Evolutionary conservation across 2,329 filamentous ascomycete genomes (phyloP).

Genomic region (Penicillium sp.): DNA sequence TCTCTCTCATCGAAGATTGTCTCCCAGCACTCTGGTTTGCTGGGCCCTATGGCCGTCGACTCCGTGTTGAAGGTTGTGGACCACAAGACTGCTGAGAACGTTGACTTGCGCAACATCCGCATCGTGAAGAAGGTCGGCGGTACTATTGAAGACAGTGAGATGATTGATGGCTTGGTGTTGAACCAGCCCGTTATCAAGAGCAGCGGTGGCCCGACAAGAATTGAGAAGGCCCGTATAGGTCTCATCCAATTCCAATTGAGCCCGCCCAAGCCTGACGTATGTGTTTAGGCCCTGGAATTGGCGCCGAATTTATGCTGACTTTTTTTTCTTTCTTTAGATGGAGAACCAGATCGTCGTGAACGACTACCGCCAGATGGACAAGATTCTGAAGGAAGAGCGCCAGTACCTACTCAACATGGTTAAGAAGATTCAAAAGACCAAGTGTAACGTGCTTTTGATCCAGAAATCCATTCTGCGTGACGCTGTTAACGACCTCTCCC

Average conservation of each 20-base stretch:
- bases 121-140: conserved; percentile 97
- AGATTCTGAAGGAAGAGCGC: conserved; percentile 98
- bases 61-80: conserved; percentile 95
- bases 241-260: conserved; percentile 98
- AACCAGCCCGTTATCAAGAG: conserved; percentile 93
- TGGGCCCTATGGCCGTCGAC: conserved; percentile 98
- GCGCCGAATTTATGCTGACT: conserved; percentile 17
- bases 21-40: conserved; percentile 89
- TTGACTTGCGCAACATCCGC: conserved; percentile 93
- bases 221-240: conserved; percentile 97
- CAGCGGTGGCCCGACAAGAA: conserved; percentile 82
- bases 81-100: conserved; percentile 91
- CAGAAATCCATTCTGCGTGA: conserved; percentile 98
- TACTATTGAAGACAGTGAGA: conserved; percentile 97
- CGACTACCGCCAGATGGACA: conserved; percentile 99
- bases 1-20: conserved; percentile 98
- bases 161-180: conserved; percentile 91
- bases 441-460: conserved; percentile 97
- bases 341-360: conserved; percentile 99
- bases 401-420: conserved; percentile 98
- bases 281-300: conserved; percentile 29
- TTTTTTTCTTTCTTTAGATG: conserved; percentile 63
- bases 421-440: conserved; percentile 99
- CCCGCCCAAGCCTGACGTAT: conserved; percentile 92
- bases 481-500: conserved; percentile 93